Percentiles rank a stretch among this genome's conserved stretches.
Evolutionary conservation across 2,329 filamentous ascomycete species (phyloP).

Genomic region (Paracoccidioides brasiliensis): DNA sequence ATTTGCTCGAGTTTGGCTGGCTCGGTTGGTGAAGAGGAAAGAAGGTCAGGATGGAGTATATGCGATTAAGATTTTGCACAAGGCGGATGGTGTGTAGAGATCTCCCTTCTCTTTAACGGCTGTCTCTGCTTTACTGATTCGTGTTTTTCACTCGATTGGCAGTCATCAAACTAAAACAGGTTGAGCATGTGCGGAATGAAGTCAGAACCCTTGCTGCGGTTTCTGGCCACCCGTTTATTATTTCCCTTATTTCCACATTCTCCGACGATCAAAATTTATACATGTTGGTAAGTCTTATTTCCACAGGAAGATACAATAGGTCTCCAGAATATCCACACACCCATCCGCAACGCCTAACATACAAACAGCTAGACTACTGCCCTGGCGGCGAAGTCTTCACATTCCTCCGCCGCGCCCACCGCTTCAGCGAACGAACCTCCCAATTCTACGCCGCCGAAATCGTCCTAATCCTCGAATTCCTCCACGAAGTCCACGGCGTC

Average conservation of each 20-base stretch:
- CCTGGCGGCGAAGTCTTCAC: slow-evolving; percentile 55
- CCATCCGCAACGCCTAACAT: slow-evolving; percentile 11
- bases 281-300: slow-evolving; percentile 33
- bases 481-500: slow-evolving; percentile 51
- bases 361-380: slow-evolving; percentile 47
- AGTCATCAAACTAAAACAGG: slow-evolving; percentile 51
- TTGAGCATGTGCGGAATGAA: slow-evolving; percentile 56
- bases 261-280: slow-evolving; percentile 48
- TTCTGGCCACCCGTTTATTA: slow-evolving; percentile 53
- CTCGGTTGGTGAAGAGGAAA: slow-evolving; percentile 28
- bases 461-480: slow-evolving; percentile 49
- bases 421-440: slow-evolving; percentile 50
- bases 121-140: slow-evolving; percentile 5
- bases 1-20: slow-evolving; percentile 40
- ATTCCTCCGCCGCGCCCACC: slow-evolving; percentile 47
- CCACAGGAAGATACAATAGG: neutral
- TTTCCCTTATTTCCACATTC: slow-evolving; percentile 51
- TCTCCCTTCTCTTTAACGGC: slow-evolving; percentile 1
- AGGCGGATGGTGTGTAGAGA: slow-evolving; percentile 33
- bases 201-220: slow-evolving; percentile 49
- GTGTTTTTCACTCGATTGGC: neutral
- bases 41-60: slow-evolving; percentile 29
- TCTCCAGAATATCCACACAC: no score
- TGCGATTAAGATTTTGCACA: slow-evolving; percentile 38
- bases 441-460: slow-evolving; percentile 56